These are phyloP conservation scores for Vigna trinervia DNA, from an alignment of 306 rosid species.

Conservation along the genomic window DNA sequence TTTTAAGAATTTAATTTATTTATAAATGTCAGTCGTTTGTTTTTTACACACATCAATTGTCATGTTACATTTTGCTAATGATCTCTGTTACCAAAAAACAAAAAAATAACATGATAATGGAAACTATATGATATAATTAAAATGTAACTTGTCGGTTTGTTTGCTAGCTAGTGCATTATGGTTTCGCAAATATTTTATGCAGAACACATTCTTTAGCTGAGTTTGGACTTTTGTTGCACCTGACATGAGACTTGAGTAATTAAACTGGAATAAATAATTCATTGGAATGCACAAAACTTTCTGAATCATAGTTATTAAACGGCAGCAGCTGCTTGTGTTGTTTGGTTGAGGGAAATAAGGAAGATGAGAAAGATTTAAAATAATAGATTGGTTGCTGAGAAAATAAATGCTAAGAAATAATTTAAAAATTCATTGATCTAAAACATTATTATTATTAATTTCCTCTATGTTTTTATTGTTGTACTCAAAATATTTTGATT, in stretches of 20 bases:
- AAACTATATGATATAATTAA: too few species aligned
- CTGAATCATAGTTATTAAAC: not conserved
- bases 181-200: not conserved
- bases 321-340: too few species aligned
- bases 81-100: not conserved
- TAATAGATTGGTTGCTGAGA: too few species aligned
- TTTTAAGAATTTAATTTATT: not conserved
- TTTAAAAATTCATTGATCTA: too few species aligned
- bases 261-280: not conserved
- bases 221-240: not conserved
- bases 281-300: not conserved
- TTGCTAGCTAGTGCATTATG: slow-evolving; percentile 6
- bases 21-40: not conserved
- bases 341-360: too few species aligned
- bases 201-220: not conserved
- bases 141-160: not conserved
- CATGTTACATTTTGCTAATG: not conserved
- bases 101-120: not conserved
- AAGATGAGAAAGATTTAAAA: too few species aligned
- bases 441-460: too few species aligned
- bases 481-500: too few species aligned
- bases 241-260: not conserved
- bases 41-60: not conserved
- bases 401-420: too few species aligned
- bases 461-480: too few species aligned